phyloP scores from a whole-genome alignment of 1,284 basidiomycete species.

The Phaffia rhodozyma region DNA sequence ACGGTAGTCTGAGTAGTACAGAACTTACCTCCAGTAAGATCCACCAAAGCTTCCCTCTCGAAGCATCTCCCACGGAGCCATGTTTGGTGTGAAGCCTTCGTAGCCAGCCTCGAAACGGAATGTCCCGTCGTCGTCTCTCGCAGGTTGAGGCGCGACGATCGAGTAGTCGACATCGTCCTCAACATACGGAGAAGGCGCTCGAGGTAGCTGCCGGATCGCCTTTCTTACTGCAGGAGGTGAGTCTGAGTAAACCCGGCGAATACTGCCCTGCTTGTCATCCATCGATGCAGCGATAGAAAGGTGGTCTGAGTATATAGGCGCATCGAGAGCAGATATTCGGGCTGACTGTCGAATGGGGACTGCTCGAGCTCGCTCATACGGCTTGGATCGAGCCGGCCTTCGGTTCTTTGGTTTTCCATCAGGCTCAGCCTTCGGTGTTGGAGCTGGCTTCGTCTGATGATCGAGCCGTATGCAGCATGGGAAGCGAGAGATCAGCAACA shows the following conservation, averaged over 20 bases:
- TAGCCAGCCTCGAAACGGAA: slow-evolving; percentile 11
- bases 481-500: not conserved
- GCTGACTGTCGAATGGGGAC: slow-evolving; percentile 4
- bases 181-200: not conserved
- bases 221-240: not conserved
- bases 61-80: slow-evolving; percentile 14
- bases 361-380: not conserved
- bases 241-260: not conserved
- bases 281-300: not conserved
- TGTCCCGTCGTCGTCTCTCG: not conserved
- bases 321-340: slow-evolving; percentile 1
- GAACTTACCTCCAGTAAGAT: slow-evolving; percentile 7
- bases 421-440: not conserved
- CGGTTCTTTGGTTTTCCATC: not conserved
- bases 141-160: not conserved
- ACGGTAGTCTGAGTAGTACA: not conserved
- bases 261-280: not conserved
- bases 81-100: slow-evolving; percentile 17
- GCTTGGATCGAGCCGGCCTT: not conserved
- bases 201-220: not conserved
- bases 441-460: not conserved
- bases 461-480: not conserved
- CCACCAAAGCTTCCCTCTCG: slow-evolving; percentile 10
- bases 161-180: not conserved
- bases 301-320: not conserved